Conservation (phyloP, 441 rosid species). For the Omphalea diandra region DNA sequence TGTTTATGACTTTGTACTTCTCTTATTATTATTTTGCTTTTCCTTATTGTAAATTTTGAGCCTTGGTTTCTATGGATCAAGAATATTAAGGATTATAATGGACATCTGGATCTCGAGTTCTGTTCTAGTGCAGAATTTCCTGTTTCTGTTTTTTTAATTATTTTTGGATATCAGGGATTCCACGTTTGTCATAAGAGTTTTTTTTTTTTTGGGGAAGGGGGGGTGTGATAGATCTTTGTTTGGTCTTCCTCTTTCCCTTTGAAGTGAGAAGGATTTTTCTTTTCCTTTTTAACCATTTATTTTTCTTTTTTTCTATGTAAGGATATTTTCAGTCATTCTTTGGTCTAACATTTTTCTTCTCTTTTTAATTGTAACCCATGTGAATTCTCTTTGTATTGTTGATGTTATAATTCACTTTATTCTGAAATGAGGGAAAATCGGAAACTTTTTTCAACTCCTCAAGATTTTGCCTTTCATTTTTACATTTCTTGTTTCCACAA, state of each 20-base stretch:
- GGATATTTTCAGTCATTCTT: not conserved
- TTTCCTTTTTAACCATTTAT: not conserved
- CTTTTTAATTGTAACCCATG: no score
- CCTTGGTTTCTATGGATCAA: slow-evolving; percentile 10
- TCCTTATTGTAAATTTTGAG: not conserved
- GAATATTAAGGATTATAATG: not conserved
- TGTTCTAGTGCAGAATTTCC: not conserved
- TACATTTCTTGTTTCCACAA: not conserved
- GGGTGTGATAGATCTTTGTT: slow-evolving; percentile 2
- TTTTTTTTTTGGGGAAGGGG: no score
- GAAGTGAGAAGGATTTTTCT: not conserved
- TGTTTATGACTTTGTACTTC: not conserved
- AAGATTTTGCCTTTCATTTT: not conserved
- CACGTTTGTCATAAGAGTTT: no score
- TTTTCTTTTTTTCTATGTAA: not conserved
- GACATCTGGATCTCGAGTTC: not conserved
- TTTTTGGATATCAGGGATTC: not conserved
- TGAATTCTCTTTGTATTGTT: not conserved
- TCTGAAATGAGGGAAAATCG: not conserved
- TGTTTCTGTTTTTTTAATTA: not conserved
- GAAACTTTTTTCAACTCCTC: not conserved
- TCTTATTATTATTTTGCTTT: not conserved
- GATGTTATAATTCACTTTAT: not conserved
- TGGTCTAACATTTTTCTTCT: not conserved
- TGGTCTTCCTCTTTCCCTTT: not conserved